phyloP scores from a whole-genome alignment of 163 green algal species.

The Chlorella variabilis region DNA sequence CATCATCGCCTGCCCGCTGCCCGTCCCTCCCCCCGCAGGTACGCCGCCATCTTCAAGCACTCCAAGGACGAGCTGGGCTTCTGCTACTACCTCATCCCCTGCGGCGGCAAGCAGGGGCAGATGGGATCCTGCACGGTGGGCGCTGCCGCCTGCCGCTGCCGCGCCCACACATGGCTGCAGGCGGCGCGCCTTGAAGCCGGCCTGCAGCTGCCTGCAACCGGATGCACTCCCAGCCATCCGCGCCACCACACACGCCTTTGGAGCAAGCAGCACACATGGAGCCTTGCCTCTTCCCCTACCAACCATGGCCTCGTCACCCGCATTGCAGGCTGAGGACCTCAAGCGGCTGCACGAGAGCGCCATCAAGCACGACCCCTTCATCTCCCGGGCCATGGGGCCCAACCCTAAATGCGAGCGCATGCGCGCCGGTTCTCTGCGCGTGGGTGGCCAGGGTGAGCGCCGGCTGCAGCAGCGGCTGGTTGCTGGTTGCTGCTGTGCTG shows the following conservation, averaged over 20 bases:
- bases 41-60: constrained; percentile 84
- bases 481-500: not conserved
- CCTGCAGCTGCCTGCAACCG: too few relatives aligned
- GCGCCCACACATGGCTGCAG: not conserved
- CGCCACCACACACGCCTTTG: too few relatives aligned
- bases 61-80: constrained; percentile 93
- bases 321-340: constrained; percentile 58
- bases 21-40: constrained; percentile 34
- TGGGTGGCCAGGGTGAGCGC: constrained; percentile 84
- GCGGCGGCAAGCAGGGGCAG: constrained; percentile 43
- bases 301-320: too few relatives aligned
- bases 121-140: constrained; percentile 38
- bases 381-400: constrained; percentile 80
- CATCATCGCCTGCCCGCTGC: too few relatives aligned
- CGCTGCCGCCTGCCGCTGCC: not conserved
- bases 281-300: too few relatives aligned
- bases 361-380: constrained; percentile 90
- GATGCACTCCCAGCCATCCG: not conserved
- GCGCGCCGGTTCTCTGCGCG: constrained; percentile 79
- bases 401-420: constrained; percentile 94
- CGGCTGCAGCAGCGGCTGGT: too few relatives aligned
- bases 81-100: constrained; percentile 96
- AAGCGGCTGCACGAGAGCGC: constrained; percentile 86
- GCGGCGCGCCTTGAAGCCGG: too few relatives aligned
- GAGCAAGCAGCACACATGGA: too few relatives aligned